Evolutionary conservation across 78 protist species (phyloP).

Genomic region (Dictyostelium capitatum): DNA sequence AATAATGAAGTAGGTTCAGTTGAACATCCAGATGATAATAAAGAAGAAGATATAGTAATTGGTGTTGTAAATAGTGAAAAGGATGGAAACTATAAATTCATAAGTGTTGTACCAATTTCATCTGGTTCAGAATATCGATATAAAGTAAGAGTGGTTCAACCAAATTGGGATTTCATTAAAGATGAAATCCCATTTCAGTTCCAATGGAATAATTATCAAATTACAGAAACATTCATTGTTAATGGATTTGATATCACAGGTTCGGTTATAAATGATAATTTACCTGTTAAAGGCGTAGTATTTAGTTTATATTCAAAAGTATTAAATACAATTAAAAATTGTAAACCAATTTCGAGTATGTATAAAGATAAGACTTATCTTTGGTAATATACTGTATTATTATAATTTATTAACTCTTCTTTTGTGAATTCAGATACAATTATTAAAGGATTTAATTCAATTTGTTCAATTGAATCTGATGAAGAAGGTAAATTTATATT

Average conservation of each 20-base stretch:
- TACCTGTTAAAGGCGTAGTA: background rate
- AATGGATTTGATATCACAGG: background rate
- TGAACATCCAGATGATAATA: too few relatives aligned
- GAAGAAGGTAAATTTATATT: conserved; percentile 33
- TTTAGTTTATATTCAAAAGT: conserved; percentile 2
- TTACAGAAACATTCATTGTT: background rate
- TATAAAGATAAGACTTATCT: too few relatives aligned
- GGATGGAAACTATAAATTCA: background rate
- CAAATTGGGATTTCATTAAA: background rate
- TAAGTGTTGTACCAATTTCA: background rate
- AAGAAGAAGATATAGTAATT: background rate
- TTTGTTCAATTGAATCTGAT: conserved; percentile 22
- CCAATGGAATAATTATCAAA: background rate
- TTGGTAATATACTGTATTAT: too few relatives aligned
- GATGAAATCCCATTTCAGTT: background rate
- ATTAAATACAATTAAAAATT: background rate
- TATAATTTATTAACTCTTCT: background rate
- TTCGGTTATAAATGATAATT: background rate
- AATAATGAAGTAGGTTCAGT: background rate
- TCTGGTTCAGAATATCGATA: background rate
- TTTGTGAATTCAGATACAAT: background rate
- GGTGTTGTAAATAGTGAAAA: background rate
- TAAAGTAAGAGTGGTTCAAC: background rate
- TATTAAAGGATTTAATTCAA: background rate
- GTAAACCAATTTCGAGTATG: conserved; percentile 3